Evolutionary conservation across 371 early-diverging fungal species (phyloP), one percentile per base, ranked within the genome.

Genomic region (Globomyces sp.): DNA sequence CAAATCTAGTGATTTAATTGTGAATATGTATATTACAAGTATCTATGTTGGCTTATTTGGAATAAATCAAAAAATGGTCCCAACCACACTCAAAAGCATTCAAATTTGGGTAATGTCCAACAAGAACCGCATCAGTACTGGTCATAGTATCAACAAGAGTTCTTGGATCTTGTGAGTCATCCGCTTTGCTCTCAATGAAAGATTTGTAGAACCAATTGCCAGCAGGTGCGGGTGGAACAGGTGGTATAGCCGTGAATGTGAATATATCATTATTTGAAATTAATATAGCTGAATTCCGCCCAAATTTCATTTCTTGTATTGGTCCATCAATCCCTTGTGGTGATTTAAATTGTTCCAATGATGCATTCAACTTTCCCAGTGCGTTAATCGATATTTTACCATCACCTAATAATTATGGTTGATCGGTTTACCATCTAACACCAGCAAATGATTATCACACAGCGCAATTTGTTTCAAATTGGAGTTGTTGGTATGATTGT

Each of bases 281-380:
- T 42, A 60, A 60, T 24, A 60, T 60, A 10, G 61, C 61, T 42
- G 61, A 60, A 44, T 60, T 46, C 44, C 13, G 39, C 4, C 61
- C 40, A 9, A 60, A 40, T 5, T 60, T 37, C 61, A 60, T 60
- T 5, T 5, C 6, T 11, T n/a, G 36, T 9, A 55, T 55, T 9
- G 55, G 55, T 9, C 40, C 36, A 39, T 43, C 45, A 42, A 60
- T 13, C 1, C 61, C 48, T 36, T 36, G 37, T 4, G 37, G 8
- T 34, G 39, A 37, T 34, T 36, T 37, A 60, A 60, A 60, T 44
- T 4, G 6, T 37, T 42, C 44, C 45, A 37, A 44, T 34, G 39
- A 34, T n/a, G 34, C 37, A 11, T 36, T 9, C 10, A 37, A 37
- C 36, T 60, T 44, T 2, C 34, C 9, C 8, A 60, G 2, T 0